Evolutionary conservation across 2,329 filamentous ascomycete species (phyloP), one percentile per base, ranked within the genome.

Genomic region (Xylariaceae sp.): DNA sequence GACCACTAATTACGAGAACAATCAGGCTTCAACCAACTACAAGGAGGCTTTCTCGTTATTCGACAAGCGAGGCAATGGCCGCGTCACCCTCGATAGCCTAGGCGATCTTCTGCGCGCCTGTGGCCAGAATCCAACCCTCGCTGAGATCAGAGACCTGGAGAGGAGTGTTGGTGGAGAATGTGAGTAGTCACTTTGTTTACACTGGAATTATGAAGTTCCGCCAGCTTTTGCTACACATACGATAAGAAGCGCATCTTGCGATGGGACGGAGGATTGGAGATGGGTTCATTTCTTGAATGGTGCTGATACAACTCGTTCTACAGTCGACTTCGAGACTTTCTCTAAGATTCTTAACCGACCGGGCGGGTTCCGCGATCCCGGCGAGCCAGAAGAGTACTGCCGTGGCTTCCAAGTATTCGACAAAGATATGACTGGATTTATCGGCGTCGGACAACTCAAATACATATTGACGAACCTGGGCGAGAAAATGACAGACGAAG

Each of bases 21-120:
- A 65, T 44, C 84, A 88, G 86, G 86, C 86, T 76, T 87, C 84
- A 61, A 98, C 94, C 81, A 98, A 99, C 89, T 99, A 98, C 91
- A 98, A 98, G 84, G 95, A 99, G 88, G 95, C 95, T 69, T 99
- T 99, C 80, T 93, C 93, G 71, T 90, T 99, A 76, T 99, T 98
- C 83, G 95, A 99, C 85, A 98, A 97, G 88, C 94, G 95, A 77
- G 95, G 95, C 74, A 96, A 91, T 74, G 93, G 94, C 73, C 93
- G 93, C 69, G 95, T 98, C 68, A 79, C 90, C 36, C 82, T 93
- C 75, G 90, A 94, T 66, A 89, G 88, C 64, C 86, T 99, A 55
- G 95, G 95, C 68, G 95, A 99, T 75, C 85, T 99, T 60, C 87
- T 99, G 66, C 90, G 95, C 74, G 95, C 95, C 53, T 99, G 95